Conservation (phyloP, 371 early-diverging fungal genomes). For the Lichtheimia ramosa region DNA sequence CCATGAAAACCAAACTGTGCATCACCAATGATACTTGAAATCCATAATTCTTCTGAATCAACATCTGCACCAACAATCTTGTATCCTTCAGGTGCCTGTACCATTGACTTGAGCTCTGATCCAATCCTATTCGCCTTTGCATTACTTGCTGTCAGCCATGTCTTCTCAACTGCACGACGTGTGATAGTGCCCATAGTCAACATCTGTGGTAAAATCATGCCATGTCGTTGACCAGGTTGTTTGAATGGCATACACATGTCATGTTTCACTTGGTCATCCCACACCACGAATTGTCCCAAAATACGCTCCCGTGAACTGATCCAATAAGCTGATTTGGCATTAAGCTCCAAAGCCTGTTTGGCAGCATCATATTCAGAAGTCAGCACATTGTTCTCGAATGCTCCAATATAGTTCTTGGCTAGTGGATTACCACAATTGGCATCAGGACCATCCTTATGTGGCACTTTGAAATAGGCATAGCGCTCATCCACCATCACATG, state of each 20-base stretch:
- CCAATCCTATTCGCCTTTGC: slow-evolving; percentile 90
- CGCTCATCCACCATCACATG: slow-evolving; percentile 27
- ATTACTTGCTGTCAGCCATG: slow-evolving; percentile 97
- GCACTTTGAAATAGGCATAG: slow-evolving; percentile 72
- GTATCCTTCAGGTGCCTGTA: slow-evolving; percentile 82
- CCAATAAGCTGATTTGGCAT: slow-evolving; percentile 92
- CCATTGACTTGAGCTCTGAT: slow-evolving; percentile 90
- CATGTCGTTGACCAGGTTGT: slow-evolving; percentile 32
- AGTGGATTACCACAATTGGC: slow-evolving; percentile 88
- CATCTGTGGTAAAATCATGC: slow-evolving; percentile 92
- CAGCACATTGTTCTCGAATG: slow-evolving; percentile 81
- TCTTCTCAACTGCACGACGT: slow-evolving; percentile 89
- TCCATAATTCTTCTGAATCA: slow-evolving; percentile 97
- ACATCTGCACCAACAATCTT: slow-evolving; percentile 96
- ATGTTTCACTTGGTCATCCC: slow-evolving; percentile 49
- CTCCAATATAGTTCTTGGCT: slow-evolving; percentile 73
- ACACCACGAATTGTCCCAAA: slow-evolving; percentile 83
- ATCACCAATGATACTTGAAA: slow-evolving; percentile 92
- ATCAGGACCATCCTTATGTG: slow-evolving; percentile 86
- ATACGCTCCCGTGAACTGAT: slow-evolving; percentile 85
- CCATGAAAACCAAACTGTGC: slow-evolving; percentile 94
- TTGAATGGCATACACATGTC: slow-evolving; percentile 47
- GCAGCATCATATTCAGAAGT: slow-evolving; percentile 72
- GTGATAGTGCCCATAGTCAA: slow-evolving; percentile 97
- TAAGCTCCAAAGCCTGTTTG: slow-evolving; percentile 77